phyloP scores from a whole-genome alignment of 1,284 basidiomycete genomes.

The Ceratobasidium sp. region DNA sequence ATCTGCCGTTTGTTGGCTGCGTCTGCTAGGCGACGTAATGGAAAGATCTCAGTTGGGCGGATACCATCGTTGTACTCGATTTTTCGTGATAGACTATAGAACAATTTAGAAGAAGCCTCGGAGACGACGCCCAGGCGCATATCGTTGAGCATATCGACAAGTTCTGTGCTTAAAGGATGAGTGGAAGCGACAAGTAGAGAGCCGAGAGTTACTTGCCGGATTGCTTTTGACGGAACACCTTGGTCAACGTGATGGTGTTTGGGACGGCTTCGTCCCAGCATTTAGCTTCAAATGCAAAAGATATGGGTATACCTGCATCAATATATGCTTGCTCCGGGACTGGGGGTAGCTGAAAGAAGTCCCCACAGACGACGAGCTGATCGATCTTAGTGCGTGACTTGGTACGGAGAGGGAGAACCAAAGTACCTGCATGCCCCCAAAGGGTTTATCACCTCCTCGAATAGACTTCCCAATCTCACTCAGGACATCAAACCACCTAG shows the following conservation, averaged over 20 bases:
- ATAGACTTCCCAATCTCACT: conserved; percentile 70
- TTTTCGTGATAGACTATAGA: conserved; percentile 36
- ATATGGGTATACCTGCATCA: conserved; percentile 50
- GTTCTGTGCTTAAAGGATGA: conserved; percentile 53
- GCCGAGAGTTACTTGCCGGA: conserved; percentile 5
- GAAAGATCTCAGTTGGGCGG: conserved; percentile 45
- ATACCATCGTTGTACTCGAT: conserved; percentile 45
- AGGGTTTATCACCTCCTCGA: conserved; percentile 74
- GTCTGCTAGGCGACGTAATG: conserved; percentile 41
- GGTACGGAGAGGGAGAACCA: not conserved
- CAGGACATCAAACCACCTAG: conserved; percentile 90
- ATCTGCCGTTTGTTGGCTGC: conserved; percentile 42
- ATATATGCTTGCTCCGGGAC: conserved; percentile 67
- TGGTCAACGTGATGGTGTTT: conserved; percentile 67
- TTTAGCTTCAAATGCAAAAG: conserved; percentile 86
- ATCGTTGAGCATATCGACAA: conserved; percentile 56
- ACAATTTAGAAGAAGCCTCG: conserved; percentile 16
- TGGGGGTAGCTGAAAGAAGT: conserved; percentile 95
- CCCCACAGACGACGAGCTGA: conserved; percentile 87
- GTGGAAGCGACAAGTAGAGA: not conserved
- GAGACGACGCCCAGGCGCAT: conserved; percentile 45
- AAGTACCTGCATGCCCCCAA: conserved; percentile 92
- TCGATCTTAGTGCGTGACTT: conserved; percentile 43
- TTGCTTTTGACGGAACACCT: conserved; percentile 68
- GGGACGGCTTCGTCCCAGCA: conserved; percentile 73